Conservation (phyloP, 805 yeast genomes). For the Starmerella etchellsii region DNA sequence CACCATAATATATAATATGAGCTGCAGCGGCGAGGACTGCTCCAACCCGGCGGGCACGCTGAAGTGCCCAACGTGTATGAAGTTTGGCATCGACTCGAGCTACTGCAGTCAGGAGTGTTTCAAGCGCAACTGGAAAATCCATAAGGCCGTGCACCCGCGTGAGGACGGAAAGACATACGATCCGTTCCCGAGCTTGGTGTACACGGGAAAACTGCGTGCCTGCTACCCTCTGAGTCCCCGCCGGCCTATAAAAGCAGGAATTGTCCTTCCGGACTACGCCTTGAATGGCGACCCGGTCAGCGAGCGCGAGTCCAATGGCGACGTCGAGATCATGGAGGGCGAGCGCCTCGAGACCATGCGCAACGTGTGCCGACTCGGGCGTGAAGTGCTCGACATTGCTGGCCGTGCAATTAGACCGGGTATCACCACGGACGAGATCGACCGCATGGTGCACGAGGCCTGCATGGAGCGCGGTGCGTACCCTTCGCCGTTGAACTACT, state of each 20-base stretch:
- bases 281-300: slow-evolving; percentile 60
- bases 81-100: slow-evolving; percentile 44
- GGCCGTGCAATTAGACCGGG: slow-evolving; percentile 80
- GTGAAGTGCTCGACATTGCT: slow-evolving; percentile 82
- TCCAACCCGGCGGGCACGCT: slow-evolving; percentile 69
- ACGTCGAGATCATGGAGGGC: slow-evolving; percentile 49
- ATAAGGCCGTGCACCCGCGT: slow-evolving; percentile 59
- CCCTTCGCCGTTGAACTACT: slow-evolving; percentile 92
- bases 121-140: slow-evolving; percentile 41
- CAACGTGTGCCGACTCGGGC: slow-evolving; percentile 57
- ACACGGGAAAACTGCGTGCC: slow-evolving; percentile 65
- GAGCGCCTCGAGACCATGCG: slow-evolving; percentile 65
- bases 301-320: slow-evolving; percentile 54
- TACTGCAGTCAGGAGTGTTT: slow-evolving; percentile 84
- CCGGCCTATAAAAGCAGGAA: slow-evolving; percentile 56
- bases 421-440: slow-evolving; percentile 84
- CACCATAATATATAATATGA: no score
- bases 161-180: slow-evolving; percentile 43
- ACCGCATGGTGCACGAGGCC: slow-evolving; percentile 73
- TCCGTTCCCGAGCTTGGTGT: slow-evolving; percentile 73
- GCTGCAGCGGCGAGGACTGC: slow-evolving; percentile 72
- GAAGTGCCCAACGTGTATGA: slow-evolving; percentile 87
- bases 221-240: slow-evolving; percentile 67
- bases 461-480: slow-evolving; percentile 79
- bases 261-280: slow-evolving; percentile 76